These are phyloP conservation scores for Exophiala bonariae DNA, from an alignment of 2,329 filamentous ascomycete genomes.

Conservation along the genomic window DNA sequence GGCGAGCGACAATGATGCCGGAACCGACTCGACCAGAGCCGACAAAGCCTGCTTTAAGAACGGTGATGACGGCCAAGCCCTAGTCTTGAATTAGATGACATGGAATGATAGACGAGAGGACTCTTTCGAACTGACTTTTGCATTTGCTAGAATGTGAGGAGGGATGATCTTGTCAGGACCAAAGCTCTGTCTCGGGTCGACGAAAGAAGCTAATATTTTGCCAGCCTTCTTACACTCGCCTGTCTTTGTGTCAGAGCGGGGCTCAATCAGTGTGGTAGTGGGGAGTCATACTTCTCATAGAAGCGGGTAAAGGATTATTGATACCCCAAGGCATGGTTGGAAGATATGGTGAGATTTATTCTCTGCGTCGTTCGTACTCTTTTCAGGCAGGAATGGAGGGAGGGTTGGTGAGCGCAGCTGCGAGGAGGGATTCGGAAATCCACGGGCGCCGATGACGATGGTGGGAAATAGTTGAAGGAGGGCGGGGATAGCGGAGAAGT, in stretches of 20 bases:
- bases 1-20: constrained; percentile 49
- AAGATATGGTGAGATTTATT: constrained; percentile 7
- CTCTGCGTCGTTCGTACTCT: background rate
- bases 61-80: constrained; percentile 51
- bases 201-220: constrained; percentile 91
- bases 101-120: background rate
- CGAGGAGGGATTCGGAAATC: too few relatives aligned
- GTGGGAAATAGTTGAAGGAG: too few relatives aligned
- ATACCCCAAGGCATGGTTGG: constrained; percentile 27
- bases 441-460: too few relatives aligned
- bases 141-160: constrained; percentile 81
- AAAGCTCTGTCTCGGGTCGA: constrained; percentile 90
- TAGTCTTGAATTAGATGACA: constrained; percentile 26
- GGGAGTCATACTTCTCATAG: constrained; percentile 45
- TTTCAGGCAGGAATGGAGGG: too few relatives aligned
- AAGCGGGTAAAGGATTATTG: constrained; percentile 44
- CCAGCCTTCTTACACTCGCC: constrained; percentile 97
- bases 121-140: constrained; percentile 63
- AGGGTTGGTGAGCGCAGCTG: too few relatives aligned
- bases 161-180: constrained; percentile 97
- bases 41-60: constrained; percentile 52
- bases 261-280: constrained; percentile 26
- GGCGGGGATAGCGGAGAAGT: too few relatives aligned
- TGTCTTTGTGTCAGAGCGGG: constrained; percentile 42
- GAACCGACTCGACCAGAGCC: constrained; percentile 52